Evolutionary conservation across 176 grass and related monocot genomes (phyloP).

Genomic region (Pontederia crassipes): DNA sequence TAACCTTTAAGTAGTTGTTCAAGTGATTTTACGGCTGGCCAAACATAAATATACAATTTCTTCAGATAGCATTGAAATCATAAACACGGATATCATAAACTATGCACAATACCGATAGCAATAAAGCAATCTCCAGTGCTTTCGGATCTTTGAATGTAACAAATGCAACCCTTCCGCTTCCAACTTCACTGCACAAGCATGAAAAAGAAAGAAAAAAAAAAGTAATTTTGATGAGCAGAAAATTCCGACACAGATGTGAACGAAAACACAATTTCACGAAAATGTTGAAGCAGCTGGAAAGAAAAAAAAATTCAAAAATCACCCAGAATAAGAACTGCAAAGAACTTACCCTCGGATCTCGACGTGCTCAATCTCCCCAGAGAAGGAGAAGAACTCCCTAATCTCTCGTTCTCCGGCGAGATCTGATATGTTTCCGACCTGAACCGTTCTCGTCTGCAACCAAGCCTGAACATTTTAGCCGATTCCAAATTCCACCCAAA

Average conservation of each 20-base stretch:
- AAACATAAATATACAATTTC: no score
- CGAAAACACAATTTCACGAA: neutral
- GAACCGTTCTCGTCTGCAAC: conserved; percentile 52
- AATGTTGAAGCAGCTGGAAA: conserved; percentile 3
- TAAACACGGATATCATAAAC: neutral
- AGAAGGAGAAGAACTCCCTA: conserved; percentile 98
- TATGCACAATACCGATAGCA: conserved; percentile 53
- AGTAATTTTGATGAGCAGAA: neutral
- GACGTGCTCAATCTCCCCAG: conserved; percentile 84
- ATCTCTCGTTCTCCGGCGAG: conserved; percentile 90
- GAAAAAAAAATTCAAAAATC: neutral
- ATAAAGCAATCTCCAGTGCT: conserved; percentile 85
- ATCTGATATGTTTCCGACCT: conserved; percentile 96
- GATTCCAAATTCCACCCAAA: no score
- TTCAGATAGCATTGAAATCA: no score
- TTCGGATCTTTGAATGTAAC: conserved; percentile 87
- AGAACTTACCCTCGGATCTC: conserved; percentile 51
- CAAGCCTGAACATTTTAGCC: no score
- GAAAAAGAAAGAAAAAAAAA: neutral
- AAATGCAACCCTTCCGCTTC: conserved; percentile 51
- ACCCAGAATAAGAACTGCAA: neutral
- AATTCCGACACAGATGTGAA: neutral
- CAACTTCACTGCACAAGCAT: conserved; percentile 4
- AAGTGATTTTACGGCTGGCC: no score
- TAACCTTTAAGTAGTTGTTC: no score